These are phyloP conservation scores for Cinchona pubescens DNA, from an alignment of 257 asterid species.

Conservation along the genomic window DNA sequence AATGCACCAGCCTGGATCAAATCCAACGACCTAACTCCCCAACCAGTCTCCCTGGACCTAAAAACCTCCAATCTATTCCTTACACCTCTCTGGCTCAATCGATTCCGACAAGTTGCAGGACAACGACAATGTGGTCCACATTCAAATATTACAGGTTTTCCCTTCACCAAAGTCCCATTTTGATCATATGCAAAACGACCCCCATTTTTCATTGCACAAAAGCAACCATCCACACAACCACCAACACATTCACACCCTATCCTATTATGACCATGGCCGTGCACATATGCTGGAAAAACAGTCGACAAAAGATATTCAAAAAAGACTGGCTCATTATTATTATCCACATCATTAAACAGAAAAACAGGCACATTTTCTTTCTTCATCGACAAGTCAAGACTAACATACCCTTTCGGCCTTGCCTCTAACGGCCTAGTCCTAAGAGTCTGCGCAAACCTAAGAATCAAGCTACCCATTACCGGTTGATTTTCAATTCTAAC, in stretches of 20 bases:
- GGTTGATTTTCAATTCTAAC: slow-evolving; percentile 60
- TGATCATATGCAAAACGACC: slow-evolving; percentile 65
- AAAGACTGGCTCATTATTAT: slow-evolving; percentile 49
- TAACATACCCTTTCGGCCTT: slow-evolving; percentile 64
- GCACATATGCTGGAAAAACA: slow-evolving; percentile 51
- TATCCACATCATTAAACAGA: slow-evolving; percentile 66
- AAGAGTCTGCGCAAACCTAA: slow-evolving; percentile 55
- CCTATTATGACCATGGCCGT: slow-evolving; percentile 26
- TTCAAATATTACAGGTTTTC: slow-evolving; percentile 75
- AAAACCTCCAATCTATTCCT: slow-evolving; percentile 73
- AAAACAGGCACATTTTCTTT: slow-evolving; percentile 68
- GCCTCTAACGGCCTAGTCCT: slow-evolving; percentile 46
- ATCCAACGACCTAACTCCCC: slow-evolving; percentile 93
- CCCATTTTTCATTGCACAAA: slow-evolving; percentile 70
- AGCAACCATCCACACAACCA: slow-evolving; percentile 58
- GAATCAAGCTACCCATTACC: slow-evolving; percentile 64
- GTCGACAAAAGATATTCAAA: slow-evolving; percentile 50
- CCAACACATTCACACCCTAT: slow-evolving; percentile 62
- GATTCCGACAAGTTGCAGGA: slow-evolving; percentile 64
- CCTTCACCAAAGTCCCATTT: slow-evolving; percentile 66
- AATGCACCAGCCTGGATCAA: slow-evolving; percentile 87
- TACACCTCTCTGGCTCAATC: slow-evolving; percentile 79
- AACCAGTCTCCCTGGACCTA: slow-evolving; percentile 81
- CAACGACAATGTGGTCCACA: slow-evolving; percentile 83
- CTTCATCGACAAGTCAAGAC: slow-evolving; percentile 60